These are phyloP conservation scores for Paracamarosporium sp. DNA, from an alignment of 2,329 filamentous ascomycete species.

Conservation along the genomic window DNA sequence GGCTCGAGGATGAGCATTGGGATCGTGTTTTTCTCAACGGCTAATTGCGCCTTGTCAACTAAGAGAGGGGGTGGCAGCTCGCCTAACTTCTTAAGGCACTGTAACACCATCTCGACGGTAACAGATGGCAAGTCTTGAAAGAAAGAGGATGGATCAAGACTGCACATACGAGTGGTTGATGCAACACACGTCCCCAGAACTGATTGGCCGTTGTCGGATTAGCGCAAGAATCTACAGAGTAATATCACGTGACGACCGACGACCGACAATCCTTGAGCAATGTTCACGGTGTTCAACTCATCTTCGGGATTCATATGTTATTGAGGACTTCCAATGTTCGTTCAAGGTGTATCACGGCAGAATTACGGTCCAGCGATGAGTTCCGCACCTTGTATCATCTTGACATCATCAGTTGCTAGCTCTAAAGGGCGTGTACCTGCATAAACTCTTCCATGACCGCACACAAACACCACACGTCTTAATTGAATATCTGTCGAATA, in stretches of 20 bases:
- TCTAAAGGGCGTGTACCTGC: not conserved
- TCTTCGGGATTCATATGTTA: not conserved
- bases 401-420: constrained; percentile 1
- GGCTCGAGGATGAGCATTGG: too few relatives aligned
- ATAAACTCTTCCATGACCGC: not conserved
- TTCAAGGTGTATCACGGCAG: not conserved
- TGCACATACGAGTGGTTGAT: too few relatives aligned
- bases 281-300: not conserved
- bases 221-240: not conserved
- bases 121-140: too few relatives aligned
- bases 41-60: too few relatives aligned
- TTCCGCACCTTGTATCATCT: not conserved
- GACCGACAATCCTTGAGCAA: not conserved
- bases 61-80: too few relatives aligned
- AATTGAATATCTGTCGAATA: not conserved
- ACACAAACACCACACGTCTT: not conserved
- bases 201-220: not conserved
- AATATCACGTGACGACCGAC: not conserved
- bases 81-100: too few relatives aligned
- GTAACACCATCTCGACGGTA: too few relatives aligned
- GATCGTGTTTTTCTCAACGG: too few relatives aligned
- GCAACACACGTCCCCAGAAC: too few relatives aligned
- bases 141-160: too few relatives aligned
- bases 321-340: too few relatives aligned
- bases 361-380: not conserved